These are phyloP conservation scores for Aspergillus wentii DNA, from an alignment of 495 filamentous ascomycete species.

Conservation along the genomic window DNA sequence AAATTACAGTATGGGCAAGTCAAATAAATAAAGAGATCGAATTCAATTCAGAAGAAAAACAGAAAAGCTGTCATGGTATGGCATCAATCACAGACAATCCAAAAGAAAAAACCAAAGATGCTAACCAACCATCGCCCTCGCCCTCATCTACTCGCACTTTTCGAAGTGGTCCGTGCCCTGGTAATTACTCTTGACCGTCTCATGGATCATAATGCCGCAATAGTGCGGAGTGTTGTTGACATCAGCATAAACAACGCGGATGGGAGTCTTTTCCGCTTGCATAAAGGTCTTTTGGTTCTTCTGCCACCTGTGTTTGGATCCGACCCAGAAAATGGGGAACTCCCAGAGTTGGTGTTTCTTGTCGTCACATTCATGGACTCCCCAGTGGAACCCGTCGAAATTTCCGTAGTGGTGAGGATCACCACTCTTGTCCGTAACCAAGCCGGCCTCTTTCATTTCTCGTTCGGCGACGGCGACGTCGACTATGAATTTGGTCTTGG, in stretches of 20 bases:
- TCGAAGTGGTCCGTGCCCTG: not conserved
- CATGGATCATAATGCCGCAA: not conserved
- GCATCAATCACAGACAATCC: too few relatives aligned
- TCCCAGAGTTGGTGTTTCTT: not conserved
- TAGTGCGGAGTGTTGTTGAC: not conserved
- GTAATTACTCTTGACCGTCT: not conserved
- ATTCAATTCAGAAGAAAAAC: too few relatives aligned
- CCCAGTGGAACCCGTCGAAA: not conserved
- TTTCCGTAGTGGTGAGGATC: constrained; percentile 1
- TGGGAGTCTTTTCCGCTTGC: not conserved
- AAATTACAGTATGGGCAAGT: too few relatives aligned
- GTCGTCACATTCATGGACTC: not conserved
- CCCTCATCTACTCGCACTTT: not conserved
- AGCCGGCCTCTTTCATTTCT: not conserved
- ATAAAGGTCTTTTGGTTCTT: not conserved
- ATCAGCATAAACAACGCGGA: not conserved
- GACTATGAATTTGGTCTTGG: constrained; percentile 1
- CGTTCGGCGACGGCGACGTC: not conserved
- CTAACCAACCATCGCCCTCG: too few relatives aligned
- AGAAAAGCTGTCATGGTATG: too few relatives aligned
- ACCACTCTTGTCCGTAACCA: not conserved
- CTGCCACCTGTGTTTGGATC: not conserved
- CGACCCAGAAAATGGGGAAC: not conserved
- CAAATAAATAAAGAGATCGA: too few relatives aligned
- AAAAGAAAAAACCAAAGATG: too few relatives aligned